These are phyloP conservation scores for Dinochytrium kinnereticum DNA, from an alignment of 371 early-diverging fungal species.

Conservation along the genomic window DNA sequence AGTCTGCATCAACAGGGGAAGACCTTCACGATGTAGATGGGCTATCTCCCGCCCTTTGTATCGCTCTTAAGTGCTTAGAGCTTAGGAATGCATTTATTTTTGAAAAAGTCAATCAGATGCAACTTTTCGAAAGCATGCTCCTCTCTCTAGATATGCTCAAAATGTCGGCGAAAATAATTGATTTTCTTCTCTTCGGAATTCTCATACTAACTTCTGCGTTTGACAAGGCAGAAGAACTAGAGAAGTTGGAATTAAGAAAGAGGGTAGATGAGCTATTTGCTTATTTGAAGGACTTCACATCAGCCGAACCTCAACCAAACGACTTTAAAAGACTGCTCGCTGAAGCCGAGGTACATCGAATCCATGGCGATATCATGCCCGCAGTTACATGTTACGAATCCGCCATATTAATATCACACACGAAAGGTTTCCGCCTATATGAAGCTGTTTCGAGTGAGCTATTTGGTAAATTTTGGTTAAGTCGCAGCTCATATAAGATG, in stretches of 20 bases:
- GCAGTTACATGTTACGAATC: constrained; percentile 41
- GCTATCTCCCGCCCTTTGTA: neutral
- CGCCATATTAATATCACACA: constrained; percentile 43
- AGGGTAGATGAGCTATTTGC: neutral
- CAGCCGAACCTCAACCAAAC: neutral
- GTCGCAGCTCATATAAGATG: constrained; percentile 30
- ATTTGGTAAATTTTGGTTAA: constrained; percentile 42
- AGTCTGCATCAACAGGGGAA: neutral
- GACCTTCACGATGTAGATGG: neutral
- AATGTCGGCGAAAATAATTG: neutral
- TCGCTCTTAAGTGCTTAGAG: neutral
- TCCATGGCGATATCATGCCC: constrained; percentile 15
- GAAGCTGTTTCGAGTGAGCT: constrained; percentile 45
- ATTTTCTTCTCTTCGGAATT: neutral
- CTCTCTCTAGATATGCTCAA: neutral
- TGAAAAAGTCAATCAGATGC: neutral
- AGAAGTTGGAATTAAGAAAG: neutral
- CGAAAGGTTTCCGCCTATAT: constrained; percentile 34
- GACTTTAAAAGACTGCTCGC: constrained; percentile 13
- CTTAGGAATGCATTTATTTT: neutral
- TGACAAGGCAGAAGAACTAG: neutral
- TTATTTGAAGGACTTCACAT: neutral
- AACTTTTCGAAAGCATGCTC: neutral
- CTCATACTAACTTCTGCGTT: neutral
- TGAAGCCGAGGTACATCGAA: constrained; percentile 23